A percentile compares a stretch with the other conserved stretches of the same genome.
Conservation (phyloP, 257 asterid genomes). For the Solanum piurae region DNA sequence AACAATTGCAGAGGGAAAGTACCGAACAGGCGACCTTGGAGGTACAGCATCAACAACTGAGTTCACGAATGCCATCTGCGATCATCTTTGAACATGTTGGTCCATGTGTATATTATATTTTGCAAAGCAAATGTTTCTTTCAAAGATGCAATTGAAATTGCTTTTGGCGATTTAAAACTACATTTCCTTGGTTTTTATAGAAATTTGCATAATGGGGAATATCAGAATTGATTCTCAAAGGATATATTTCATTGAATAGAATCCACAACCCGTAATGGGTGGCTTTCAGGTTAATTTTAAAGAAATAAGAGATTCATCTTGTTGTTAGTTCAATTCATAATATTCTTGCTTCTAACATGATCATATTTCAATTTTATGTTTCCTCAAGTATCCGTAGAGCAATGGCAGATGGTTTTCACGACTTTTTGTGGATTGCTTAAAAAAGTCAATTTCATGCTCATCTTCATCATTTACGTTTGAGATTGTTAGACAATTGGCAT, state of each 20-base stretch:
- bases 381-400: not conserved
- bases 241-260: not conserved
- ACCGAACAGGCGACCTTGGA: slow-evolving; percentile 88
- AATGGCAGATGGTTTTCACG: not conserved
- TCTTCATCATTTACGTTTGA: no score
- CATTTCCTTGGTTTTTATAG: not conserved
- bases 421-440: not conserved
- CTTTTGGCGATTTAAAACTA: not conserved
- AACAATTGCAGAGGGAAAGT: slow-evolving; percentile 86
- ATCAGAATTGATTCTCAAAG: not conserved
- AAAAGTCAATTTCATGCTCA: not conserved
- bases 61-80: slow-evolving; percentile 82
- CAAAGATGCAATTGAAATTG: not conserved
- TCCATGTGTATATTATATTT: slow-evolving; percentile 7
- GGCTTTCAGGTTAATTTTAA: not conserved
- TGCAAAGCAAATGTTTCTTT: not conserved
- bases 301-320: not conserved
- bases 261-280: not conserved
- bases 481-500: no score
- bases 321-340: not conserved
- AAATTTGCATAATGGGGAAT: not conserved
- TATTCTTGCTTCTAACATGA: not conserved
- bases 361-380: not conserved
- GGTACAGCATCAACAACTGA: slow-evolving; percentile 74
- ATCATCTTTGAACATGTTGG: slow-evolving; percentile 42